phyloP scores from a whole-genome alignment of 2,329 filamentous ascomycete genomes.

The Botrytis deweyae region DNA sequence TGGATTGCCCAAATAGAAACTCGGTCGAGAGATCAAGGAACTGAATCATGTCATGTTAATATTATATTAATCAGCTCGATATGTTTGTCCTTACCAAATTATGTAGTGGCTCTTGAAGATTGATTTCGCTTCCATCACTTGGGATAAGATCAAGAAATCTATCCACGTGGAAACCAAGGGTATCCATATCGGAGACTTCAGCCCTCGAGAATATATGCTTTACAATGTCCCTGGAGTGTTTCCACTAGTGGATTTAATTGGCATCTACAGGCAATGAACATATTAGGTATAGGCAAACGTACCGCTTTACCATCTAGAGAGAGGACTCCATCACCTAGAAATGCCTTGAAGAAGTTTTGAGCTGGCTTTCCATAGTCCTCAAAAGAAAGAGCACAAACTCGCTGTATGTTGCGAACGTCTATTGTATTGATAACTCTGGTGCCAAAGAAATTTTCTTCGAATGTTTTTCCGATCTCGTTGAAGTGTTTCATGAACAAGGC shows the following conservation, averaged over 20 bases:
- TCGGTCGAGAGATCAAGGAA: slow-evolving; percentile 12
- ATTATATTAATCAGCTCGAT: too few relatives aligned
- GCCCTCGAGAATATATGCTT: slow-evolving; percentile 8
- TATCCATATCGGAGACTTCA: slow-evolving; percentile 8
- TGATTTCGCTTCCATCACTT: not conserved
- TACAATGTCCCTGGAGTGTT: slow-evolving; percentile 10
- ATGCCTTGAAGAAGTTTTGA: slow-evolving; percentile 11
- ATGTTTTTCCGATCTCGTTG: not conserved
- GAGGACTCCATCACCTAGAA: slow-evolving; percentile 10
- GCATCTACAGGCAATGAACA: not conserved
- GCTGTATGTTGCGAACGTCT: not conserved
- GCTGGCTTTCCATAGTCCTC: slow-evolving; percentile 8
- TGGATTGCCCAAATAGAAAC: slow-evolving; percentile 13
- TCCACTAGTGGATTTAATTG: not conserved
- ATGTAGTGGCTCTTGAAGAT: slow-evolving; percentile 5
- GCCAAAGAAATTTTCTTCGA: slow-evolving; percentile 11
- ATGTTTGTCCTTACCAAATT: not conserved
- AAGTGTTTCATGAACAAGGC: slow-evolving; percentile 11
- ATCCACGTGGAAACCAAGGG: slow-evolving; percentile 9
- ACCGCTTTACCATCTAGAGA: not conserved
- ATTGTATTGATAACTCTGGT: not conserved
- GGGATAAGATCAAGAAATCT: not conserved
- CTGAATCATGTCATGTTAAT: not conserved
- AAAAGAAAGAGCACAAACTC: not conserved
- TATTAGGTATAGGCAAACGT: not conserved